Evolutionary conservation across 1,139 yeast genomes (phyloP).

Genomic region (Tardiomyces depauwii): DNA sequence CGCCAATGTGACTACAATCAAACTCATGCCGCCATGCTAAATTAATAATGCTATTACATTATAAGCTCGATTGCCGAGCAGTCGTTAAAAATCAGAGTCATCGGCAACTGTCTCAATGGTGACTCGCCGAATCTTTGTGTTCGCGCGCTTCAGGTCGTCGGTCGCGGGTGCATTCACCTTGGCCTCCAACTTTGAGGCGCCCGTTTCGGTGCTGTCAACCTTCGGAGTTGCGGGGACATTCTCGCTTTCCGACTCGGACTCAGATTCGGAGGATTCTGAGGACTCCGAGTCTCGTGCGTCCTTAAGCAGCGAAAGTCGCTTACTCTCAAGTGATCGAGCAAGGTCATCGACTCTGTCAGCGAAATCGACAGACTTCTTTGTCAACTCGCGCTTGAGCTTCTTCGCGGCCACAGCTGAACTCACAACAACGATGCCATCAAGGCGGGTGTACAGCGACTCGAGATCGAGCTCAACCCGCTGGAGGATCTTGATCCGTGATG

Average conservation of each 20-base stretch:
- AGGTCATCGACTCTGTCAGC: conserved; percentile 18
- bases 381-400: conserved; percentile 15
- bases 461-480: conserved; percentile 15
- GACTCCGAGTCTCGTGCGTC: background rate
- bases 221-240: background rate
- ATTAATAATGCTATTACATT: background rate
- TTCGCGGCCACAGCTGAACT: conserved; percentile 5
- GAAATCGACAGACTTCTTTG: conserved; percentile 10
- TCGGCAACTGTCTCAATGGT: conserved; percentile 16
- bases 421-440: conserved; percentile 11
- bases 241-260: conserved; percentile 3
- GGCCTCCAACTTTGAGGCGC: background rate
- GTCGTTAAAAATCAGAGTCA: conserved; percentile 11
- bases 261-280: background rate
- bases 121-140: conserved; percentile 9
- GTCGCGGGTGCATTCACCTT: background rate
- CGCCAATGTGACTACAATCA: too few relatives aligned
- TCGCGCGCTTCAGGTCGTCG: background rate
- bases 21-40: background rate
- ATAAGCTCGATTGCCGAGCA: background rate
- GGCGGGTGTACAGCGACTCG: conserved; percentile 14
- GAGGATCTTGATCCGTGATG: conserved; percentile 16
- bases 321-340: conserved; percentile 11
- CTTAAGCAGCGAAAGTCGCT: background rate
- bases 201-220: background rate